phyloP scores from a whole-genome alignment of 768 basidiomycete genomes.

The Gloeophyllum trabeum region DNA sequence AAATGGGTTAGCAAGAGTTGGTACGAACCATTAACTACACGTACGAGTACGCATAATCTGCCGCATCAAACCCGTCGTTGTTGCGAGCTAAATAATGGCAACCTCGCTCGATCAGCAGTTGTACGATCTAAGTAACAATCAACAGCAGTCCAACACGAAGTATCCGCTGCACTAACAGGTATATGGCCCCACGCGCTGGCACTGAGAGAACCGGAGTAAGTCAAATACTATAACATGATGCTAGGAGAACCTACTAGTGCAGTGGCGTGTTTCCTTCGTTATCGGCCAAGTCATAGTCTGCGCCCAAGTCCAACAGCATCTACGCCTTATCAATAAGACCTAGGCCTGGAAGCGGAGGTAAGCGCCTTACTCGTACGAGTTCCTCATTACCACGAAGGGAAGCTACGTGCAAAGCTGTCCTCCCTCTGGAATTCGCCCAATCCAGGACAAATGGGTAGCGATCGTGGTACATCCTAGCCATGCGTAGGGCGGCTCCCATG shows the following conservation, averaged over 20 bases:
- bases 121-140: slow-evolving; percentile 46
- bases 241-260: slow-evolving; percentile 70
- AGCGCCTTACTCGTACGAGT: slow-evolving; percentile 74
- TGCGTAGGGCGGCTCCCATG: slow-evolving; percentile 65
- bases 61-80: slow-evolving; percentile 84
- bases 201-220: no score
- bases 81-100: slow-evolving; percentile 78
- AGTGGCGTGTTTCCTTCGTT: slow-evolving; percentile 87
- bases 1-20: no score
- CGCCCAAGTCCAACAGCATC: slow-evolving; percentile 88
- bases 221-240: no score
- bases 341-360: slow-evolving; percentile 13
- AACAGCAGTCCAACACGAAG: slow-evolving; percentile 11
- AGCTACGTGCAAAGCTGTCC: slow-evolving; percentile 83
- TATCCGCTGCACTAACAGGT: slow-evolving; percentile 43
- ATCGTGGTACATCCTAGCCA: slow-evolving; percentile 82
- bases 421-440: slow-evolving; percentile 87
- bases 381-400: slow-evolving; percentile 85
- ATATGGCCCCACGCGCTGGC: slow-evolving; percentile 85
- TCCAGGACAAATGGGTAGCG: slow-evolving; percentile 81
- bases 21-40: slow-evolving; percentile 17
- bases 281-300: slow-evolving; percentile 84
- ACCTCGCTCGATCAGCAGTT: slow-evolving; percentile 80
- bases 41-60: slow-evolving; percentile 88
- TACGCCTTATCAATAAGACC: no score